A percentile compares a stretch with the other conserved stretches of the same genome.
These are phyloP conservation scores for Sarocladium kiliense DNA, from an alignment of 2,329 filamentous ascomycete species.

Conservation along the genomic window DNA sequence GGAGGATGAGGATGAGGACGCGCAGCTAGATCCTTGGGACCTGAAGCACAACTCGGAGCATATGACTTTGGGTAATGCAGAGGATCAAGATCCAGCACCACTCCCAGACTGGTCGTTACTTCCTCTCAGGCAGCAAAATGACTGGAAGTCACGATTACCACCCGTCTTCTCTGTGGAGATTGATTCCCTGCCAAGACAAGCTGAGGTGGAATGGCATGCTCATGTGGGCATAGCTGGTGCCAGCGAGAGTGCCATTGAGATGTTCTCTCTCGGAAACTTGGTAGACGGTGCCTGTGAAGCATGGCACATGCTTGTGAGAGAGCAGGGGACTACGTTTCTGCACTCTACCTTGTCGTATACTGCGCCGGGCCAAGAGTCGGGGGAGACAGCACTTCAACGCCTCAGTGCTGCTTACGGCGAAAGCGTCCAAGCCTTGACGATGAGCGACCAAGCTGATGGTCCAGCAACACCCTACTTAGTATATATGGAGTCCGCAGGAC, in stretches of 20 bases:
- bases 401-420: constrained; percentile 16
- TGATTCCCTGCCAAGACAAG: constrained; percentile 66
- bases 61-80: constrained; percentile 32
- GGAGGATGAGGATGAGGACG: constrained; percentile 46
- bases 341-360: constrained; percentile 24
- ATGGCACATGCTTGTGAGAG: constrained; percentile 23
- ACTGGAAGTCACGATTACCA: constrained; percentile 39
- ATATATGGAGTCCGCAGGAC: constrained; percentile 22
- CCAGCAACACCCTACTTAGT: constrained; percentile 22
- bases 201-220: constrained; percentile 79
- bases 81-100: constrained; percentile 19
- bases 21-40: constrained; percentile 64
- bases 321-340: constrained; percentile 16
- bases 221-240: constrained; percentile 50
- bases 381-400: constrained; percentile 2
- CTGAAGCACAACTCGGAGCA: constrained; percentile 51
- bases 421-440: constrained; percentile 18
- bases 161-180: constrained; percentile 74
- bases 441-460: constrained; percentile 11
- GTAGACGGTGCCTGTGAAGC: constrained; percentile 18
- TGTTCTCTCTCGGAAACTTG: constrained; percentile 15
- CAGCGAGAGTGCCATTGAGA: constrained; percentile 21
- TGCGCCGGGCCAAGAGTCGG: not conserved
- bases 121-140: constrained; percentile 29
- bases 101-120: constrained; percentile 49